Evolutionary conservation across 805 yeast species (phyloP).

Genomic region (Priceomyces carsonii): DNA sequence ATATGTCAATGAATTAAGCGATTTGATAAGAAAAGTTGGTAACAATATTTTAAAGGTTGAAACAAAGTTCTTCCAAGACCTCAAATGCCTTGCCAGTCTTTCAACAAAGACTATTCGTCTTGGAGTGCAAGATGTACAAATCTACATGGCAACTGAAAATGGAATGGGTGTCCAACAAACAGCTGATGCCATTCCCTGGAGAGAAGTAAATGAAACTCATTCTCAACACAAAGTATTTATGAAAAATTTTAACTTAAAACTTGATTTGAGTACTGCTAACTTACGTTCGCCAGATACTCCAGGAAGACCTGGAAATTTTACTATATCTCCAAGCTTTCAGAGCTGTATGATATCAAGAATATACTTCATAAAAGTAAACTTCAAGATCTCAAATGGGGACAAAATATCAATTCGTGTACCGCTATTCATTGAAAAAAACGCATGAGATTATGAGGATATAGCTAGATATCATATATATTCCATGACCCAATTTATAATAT

Average conservation of each 20-base stretch:
- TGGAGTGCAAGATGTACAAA: constrained; percentile 19
- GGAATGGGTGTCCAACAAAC: constrained; percentile 22
- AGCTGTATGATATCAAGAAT: constrained; percentile 35
- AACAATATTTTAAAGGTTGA: constrained; percentile 34
- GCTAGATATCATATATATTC: no score
- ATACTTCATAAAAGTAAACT: constrained; percentile 33
- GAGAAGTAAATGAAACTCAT: constrained; percentile 10
- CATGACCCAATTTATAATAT: no score
- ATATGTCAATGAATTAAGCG: constrained; percentile 23
- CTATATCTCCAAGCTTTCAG: constrained; percentile 43
- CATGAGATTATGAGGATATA: no score
- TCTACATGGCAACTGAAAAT: constrained; percentile 12
- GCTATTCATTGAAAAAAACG: constrained; percentile 30
- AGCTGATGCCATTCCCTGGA: constrained; percentile 33
- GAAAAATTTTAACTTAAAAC: constrained; percentile 27
- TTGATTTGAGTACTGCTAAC: constrained; percentile 30
- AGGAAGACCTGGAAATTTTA: constrained; percentile 18
- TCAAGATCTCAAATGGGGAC: constrained; percentile 31
- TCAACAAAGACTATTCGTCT: constrained; percentile 36
- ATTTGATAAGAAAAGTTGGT: constrained; percentile 35
- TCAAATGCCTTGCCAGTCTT: constrained; percentile 34
- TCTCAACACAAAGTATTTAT: constrained; percentile 20
- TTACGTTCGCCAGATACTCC: constrained; percentile 25
- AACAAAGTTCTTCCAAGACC: constrained; percentile 34
- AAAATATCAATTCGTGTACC: constrained; percentile 37